phyloP scores from a whole-genome alignment of 2,329 filamentous ascomycete genomes.

The Lachnellula arida region DNA sequence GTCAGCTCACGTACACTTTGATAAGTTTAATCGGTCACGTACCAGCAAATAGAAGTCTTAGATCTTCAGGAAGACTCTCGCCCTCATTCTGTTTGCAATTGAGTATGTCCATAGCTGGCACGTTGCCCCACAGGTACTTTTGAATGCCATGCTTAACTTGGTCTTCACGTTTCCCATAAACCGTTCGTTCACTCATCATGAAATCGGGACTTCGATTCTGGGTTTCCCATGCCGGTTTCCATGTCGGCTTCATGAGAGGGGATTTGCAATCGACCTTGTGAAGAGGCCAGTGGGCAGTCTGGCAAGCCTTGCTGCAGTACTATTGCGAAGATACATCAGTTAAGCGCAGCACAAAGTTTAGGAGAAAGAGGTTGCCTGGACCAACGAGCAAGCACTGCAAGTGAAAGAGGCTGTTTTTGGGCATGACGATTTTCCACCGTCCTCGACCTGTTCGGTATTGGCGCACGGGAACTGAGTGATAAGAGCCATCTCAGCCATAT shows the following conservation, averaged over 20 bases:
- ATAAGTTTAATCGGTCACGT: not conserved
- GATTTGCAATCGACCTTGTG: conserved; percentile 16
- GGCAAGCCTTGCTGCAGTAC: conserved; percentile 13
- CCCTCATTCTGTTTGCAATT: conserved; percentile 32
- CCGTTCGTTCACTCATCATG: not conserved
- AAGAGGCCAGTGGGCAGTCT: conserved; percentile 3
- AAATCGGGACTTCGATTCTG: conserved; percentile 9
- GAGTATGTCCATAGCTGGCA: conserved; percentile 38
- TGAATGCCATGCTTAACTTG: conserved; percentile 11
- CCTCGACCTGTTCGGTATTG: not conserved
- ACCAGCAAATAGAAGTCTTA: conserved; percentile 36
- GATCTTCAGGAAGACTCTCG: conserved; percentile 16
- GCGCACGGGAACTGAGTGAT: not conserved
- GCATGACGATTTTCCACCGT: not conserved
- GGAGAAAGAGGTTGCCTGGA: not conserved
- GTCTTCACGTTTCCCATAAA: not conserved
- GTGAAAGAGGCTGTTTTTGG: not conserved
- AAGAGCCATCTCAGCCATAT: not conserved
- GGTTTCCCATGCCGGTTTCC: conserved; percentile 9
- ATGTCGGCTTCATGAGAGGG: conserved; percentile 5
- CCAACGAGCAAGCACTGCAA: not conserved
- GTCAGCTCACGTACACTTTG: not conserved
- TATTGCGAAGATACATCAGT: not conserved
- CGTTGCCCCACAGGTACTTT: conserved; percentile 39
- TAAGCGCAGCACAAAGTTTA: not conserved